Base-by-base conservation (phyloP, 2,329 filamentous ascomycete genomes). In the Orbilia javanica region DNA sequence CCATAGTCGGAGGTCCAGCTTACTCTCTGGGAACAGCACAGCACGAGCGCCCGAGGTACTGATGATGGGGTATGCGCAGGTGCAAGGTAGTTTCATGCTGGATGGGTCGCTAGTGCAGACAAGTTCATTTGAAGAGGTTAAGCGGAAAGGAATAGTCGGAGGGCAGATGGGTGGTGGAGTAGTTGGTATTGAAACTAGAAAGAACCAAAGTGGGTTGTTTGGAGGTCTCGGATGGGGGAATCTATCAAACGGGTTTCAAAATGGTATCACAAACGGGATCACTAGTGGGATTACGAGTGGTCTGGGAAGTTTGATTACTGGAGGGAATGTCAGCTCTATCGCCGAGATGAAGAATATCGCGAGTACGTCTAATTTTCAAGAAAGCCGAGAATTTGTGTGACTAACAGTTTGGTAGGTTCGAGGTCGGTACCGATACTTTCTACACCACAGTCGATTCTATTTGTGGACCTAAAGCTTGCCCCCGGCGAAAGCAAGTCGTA, bases 21-120 rank as follows among this genome's bases (percentile, higher is more conserved):
- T 82, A 34, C 67, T 82, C n/a, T 78, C 74, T 42, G 74, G 74
- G 10, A 80, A 79, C 44, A 70, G 79, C 13, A 79, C 80, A 55
- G 83, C 86, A 46, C 86, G 85, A 81, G 83, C 86, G 44, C 90
- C 93, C 0, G 94, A 98, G 83, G 91, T 91, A 0, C 85, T 99
- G 67, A 96, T 99, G 90, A 99, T 99, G 96, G 96, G 94, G 0
- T 99, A 97, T 84, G 95, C 93, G 1, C 96, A 99, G 82, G 89
- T 98, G 1, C 92, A 93, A 84, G 96, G 96, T 3, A 94, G 93
- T 0, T 99, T 99, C 81, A 93, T 90, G 0, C 85, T 99, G 5
- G 96, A 99, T 82, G 94, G 94, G 0, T 97, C 96, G 0, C 86
- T 99, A 22, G 90, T 99, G 76, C 95, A 96, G 81, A 90, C 96